Percentiles rank a stretch among this genome's conserved stretches.
These are phyloP conservation scores for Coemansia sp. DNA, from an alignment of 192 early-diverging fungal genomes.

Conservation along the genomic window DNA sequence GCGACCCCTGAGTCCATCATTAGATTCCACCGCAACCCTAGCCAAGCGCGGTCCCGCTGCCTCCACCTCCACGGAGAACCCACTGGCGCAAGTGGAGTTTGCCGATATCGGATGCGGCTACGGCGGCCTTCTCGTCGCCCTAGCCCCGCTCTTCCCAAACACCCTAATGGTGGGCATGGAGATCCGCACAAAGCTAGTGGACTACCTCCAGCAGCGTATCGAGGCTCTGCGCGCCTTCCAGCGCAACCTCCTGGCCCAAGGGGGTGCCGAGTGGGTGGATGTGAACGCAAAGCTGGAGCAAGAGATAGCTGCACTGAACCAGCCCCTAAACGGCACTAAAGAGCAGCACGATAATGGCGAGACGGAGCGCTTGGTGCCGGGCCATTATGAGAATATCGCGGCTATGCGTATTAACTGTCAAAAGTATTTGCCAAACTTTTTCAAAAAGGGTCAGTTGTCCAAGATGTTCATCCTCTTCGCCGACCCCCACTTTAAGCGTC, in stretches of 20 bases:
- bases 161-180: constrained; percentile 98
- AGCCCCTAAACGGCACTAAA: neutral
- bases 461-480: constrained; percentile 99
- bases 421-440: constrained; percentile 99
- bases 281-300: constrained; percentile 44
- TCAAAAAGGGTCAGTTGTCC: constrained; percentile 89
- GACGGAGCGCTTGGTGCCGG: constrained; percentile 53
- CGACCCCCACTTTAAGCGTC: constrained; percentile 98
- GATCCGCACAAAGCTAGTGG: constrained; percentile 92
- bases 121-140: constrained; percentile 83
- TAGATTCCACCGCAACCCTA: neutral
- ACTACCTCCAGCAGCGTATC: constrained; percentile 89
- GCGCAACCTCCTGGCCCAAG: constrained; percentile 19
- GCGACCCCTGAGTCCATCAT: constrained; percentile 21
- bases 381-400: constrained; percentile 92
- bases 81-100: constrained; percentile 72
- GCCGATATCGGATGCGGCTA: constrained; percentile 99
- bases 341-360: constrained; percentile 54
- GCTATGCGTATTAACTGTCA: constrained; percentile 98
- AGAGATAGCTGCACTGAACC: constrained; percentile 27
- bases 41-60: constrained; percentile 36
- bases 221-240: constrained; percentile 74
- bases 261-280: constrained; percentile 41
- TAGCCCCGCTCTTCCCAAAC: constrained; percentile 89
- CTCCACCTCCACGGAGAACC: neutral